Evolutionary conservation across 257 asterid species (phyloP).

Genomic region (Solanum clarkiae): DNA sequence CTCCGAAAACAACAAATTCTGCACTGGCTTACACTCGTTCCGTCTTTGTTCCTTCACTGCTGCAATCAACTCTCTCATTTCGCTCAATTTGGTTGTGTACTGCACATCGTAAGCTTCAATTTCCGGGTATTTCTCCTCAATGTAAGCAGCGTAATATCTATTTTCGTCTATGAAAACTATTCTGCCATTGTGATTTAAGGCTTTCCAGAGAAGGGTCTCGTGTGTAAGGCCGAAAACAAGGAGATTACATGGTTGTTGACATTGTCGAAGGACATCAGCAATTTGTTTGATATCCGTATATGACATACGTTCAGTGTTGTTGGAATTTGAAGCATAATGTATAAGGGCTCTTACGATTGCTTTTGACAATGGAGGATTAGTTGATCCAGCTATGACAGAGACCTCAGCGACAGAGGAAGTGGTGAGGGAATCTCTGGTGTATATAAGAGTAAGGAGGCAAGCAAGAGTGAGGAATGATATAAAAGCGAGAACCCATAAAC

Average conservation of each 20-base stretch:
- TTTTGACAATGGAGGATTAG: conserved; percentile 7
- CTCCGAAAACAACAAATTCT: conserved; percentile 71
- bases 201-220: conserved; percentile 48
- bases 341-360: conserved; percentile 26
- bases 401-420: conserved; percentile 15
- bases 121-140: conserved; percentile 41
- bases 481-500: conserved; percentile 65
- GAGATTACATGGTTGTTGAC: conserved; percentile 39
- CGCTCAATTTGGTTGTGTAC: conserved; percentile 34
- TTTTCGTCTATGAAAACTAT: conserved; percentile 49
- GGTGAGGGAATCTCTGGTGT: conserved; percentile 63
- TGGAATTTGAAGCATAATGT: conserved; percentile 43
- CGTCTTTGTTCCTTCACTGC: conserved; percentile 32
- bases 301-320: conserved; percentile 35
- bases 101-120: conserved; percentile 50
- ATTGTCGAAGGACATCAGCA: conserved; percentile 33
- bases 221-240: conserved; percentile 41
- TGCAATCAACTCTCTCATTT: conserved; percentile 33
- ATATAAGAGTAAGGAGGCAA: conserved; percentile 53
- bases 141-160: conserved; percentile 37
- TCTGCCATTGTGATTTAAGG: conserved; percentile 32
- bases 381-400: conserved; percentile 5
- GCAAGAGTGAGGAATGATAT: conserved; percentile 64
- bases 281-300: conserved; percentile 39
- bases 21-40: conserved; percentile 83